Base-by-base conservation (phyloP, 805 yeast genomes). In the Torulaspora quercuum region DNA sequence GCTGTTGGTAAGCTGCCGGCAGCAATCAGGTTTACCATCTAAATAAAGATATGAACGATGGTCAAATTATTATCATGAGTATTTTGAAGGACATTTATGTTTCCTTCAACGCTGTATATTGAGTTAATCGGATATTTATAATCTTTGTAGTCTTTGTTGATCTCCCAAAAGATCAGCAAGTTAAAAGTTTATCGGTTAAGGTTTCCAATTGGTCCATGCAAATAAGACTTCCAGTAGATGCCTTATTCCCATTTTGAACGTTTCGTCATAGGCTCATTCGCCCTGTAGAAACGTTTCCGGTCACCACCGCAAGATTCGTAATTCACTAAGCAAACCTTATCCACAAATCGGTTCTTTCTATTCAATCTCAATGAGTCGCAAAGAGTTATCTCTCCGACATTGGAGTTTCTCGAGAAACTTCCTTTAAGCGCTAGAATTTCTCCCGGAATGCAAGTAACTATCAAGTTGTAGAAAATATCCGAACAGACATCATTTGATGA, bases 381-480 rank as follows among this genome's bases (percentile, higher is more conserved):
- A 7, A 53, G 28, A 8, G 16, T 21, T 3, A 53, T 24, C 20
- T 25, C 33, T 2, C 61, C 63, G 8, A 52, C 26, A 23, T 45
- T 49, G 2, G 45, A 33, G 20, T 43, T 39, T 10, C 45, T 21
- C 1, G 34, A 6, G 37, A 57, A 57, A 3, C 25, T 32, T 5
- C 53, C 54, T 10, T 40, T 41, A 15, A 49, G 44, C 13, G 50
- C 52, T 19, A 45, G 36, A n/a, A 57, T 48, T 7, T 49, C 48
- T 11, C 51, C 48, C 5, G 51, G 46, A 7, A 46, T 29, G 18
- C 48, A 45, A 4, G 55, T 47, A 5, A 43, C 34, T 1, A 56
- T 34, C 14, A 52, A 26, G 10, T 46, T 37, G 12, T 49, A 48
- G n/a, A 21, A 25, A 2, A 51, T 28, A 7, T 35, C 27, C 4